These are phyloP conservation scores for Hanseniaspora guilliermondii DNA, from an alignment of 805 yeast species.

Conservation along the genomic window DNA sequence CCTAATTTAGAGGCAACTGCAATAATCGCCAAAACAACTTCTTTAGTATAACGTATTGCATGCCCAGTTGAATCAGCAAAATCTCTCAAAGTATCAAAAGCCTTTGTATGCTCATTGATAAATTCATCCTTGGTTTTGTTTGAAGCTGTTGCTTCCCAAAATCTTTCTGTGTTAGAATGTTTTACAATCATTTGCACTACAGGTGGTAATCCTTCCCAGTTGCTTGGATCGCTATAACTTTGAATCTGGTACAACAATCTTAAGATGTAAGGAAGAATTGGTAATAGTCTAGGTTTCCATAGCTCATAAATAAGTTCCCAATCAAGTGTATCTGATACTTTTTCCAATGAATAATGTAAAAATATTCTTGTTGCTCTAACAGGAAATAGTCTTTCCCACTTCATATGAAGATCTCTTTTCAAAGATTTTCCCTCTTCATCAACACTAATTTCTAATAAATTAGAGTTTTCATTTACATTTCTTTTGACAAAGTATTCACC, in stretches of 20 bases:
- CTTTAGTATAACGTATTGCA: slow-evolving; percentile 86
- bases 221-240: slow-evolving; percentile 84
- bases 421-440: slow-evolving; percentile 76
- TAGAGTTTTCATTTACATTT: slow-evolving; percentile 64
- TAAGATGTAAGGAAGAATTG: slow-evolving; percentile 80
- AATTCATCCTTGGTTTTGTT: slow-evolving; percentile 88
- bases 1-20: slow-evolving; percentile 85
- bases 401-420: slow-evolving; percentile 68
- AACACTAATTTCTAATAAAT: slow-evolving; percentile 66
- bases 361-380: slow-evolving; percentile 90
- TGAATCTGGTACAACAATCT: slow-evolving; percentile 82
- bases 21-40: slow-evolving; percentile 81
- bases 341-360: slow-evolving; percentile 89
- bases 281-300: slow-evolving; percentile 90
- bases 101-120: slow-evolving; percentile 84
- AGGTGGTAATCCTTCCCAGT: slow-evolving; percentile 76
- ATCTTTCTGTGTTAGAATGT: slow-evolving; percentile 79
- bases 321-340: slow-evolving; percentile 66
- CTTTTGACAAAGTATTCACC: slow-evolving; percentile 80
- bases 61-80: slow-evolving; percentile 98
- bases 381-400: slow-evolving; percentile 91
- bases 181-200: slow-evolving; percentile 89
- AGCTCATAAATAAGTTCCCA: slow-evolving; percentile 51
- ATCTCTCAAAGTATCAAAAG: slow-evolving; percentile 85
- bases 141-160: slow-evolving; percentile 98